phyloP scores from a whole-genome alignment of 257 asterid genomes.

The Przewalskia tangutica region DNA sequence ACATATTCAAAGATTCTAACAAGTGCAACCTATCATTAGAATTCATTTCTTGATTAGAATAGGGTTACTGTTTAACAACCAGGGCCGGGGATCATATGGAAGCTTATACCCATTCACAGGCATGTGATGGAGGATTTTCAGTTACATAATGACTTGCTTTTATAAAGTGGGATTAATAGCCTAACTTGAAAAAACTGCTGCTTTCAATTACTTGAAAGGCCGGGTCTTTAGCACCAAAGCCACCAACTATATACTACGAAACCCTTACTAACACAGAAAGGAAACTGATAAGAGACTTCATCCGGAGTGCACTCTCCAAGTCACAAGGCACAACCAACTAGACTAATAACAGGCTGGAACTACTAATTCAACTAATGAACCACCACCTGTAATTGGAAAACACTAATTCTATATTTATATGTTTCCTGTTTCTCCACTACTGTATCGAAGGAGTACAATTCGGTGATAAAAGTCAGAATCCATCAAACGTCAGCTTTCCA shows the following conservation, averaged over 20 bases:
- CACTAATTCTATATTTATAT: neutral
- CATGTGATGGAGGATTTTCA: too few species aligned
- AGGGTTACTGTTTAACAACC: neutral
- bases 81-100: neutral
- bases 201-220: too few species aligned
- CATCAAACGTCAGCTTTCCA: neutral
- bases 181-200: too few species aligned
- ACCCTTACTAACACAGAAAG: neutral
- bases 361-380: neutral
- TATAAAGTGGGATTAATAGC: neutral
- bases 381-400: neutral
- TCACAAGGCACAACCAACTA: neutral
- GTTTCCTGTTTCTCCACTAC: neutral
- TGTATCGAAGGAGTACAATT: neutral
- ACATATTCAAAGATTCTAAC: too few species aligned
- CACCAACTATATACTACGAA: neutral
- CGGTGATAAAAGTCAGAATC: neutral
- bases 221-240: neutral
- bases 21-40: too few species aligned
- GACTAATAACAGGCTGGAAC: neutral
- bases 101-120: neutral
- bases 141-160: too few species aligned
- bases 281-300: neutral
- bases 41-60: too few species aligned
- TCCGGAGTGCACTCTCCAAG: neutral